phyloP scores from a whole-genome alignment of 176 grass and related monocot genomes.

The Hordeum marinum region DNA sequence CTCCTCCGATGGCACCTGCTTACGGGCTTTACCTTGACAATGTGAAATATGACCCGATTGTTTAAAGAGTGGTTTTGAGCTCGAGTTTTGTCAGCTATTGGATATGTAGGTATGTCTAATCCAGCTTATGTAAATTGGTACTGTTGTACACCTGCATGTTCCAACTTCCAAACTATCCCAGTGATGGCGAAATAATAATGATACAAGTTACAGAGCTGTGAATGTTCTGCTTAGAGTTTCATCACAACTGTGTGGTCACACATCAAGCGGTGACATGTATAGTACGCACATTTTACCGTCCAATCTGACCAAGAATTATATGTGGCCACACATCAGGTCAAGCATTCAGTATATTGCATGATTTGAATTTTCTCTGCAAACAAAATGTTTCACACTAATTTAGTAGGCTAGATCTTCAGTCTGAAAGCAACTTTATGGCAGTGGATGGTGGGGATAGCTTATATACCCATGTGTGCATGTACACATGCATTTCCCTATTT shows the following conservation, averaged over 20 bases:
- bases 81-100: constrained; percentile 21
- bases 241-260: neutral
- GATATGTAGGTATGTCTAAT: constrained; percentile 34
- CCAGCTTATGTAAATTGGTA: constrained; percentile 16
- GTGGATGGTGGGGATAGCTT: neutral
- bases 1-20: constrained; percentile 85
- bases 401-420: constrained; percentile 5
- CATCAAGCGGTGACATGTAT: neutral
- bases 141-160: neutral
- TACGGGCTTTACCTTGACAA: constrained; percentile 85
- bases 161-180: constrained; percentile 8
- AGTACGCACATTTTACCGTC: neutral
- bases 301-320: neutral
- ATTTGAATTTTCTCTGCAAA: neutral
- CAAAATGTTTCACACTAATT: neutral
- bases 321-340: neutral
- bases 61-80: constrained; percentile 24
- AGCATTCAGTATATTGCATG: neutral
- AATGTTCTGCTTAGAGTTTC: neutral
- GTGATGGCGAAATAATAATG: neutral
- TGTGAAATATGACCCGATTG: constrained; percentile 77
- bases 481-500: neutral
- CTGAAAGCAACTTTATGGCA: neutral
- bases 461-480: neutral
- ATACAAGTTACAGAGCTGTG: neutral